These are phyloP conservation scores for Hypoxylon sp. DNA, from an alignment of 2,329 filamentous ascomycete species.

Conservation along the genomic window DNA sequence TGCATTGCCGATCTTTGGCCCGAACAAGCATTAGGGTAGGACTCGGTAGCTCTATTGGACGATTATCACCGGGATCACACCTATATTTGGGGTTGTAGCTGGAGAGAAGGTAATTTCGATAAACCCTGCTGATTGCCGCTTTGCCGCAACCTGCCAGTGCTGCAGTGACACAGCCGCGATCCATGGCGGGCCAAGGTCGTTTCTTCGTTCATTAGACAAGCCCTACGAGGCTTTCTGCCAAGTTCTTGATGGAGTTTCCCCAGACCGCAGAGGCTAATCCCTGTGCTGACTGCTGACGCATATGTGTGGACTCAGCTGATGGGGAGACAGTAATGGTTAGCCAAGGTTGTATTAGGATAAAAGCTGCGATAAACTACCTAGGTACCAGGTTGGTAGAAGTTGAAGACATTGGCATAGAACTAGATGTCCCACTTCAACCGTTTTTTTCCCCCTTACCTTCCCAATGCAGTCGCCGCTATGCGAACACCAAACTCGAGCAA, in stretches of 20 bases:
- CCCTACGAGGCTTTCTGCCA: neutral
- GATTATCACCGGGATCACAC: slow-evolving; percentile 6
- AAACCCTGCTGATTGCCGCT: neutral
- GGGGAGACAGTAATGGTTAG: too few relatives aligned
- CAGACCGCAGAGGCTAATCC: neutral
- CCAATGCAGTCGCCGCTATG: too few relatives aligned
- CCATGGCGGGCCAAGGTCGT: neutral
- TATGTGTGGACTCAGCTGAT: neutral
- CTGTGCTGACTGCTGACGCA: neutral
- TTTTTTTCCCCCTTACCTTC: too few relatives aligned
- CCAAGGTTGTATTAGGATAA: too few relatives aligned
- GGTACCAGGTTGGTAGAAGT: too few relatives aligned
- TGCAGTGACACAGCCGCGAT: slow-evolving; percentile 14
- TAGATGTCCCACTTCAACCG: too few relatives aligned
- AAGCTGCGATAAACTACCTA: too few relatives aligned
- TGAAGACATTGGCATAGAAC: too few relatives aligned
- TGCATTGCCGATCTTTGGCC: slow-evolving; percentile 31
- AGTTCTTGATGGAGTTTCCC: neutral
- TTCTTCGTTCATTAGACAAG: neutral
- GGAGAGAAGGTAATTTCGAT: slow-evolving; percentile 16
- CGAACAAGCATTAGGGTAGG: slow-evolving; percentile 6
- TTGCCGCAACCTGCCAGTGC: neutral
- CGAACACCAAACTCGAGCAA: too few relatives aligned
- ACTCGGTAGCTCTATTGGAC: slow-evolving; percentile 9
- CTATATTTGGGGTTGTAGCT: slow-evolving; percentile 14